Evolutionary conservation across 1,284 basidiomycete genomes (phyloP).

Genomic region (Boletellus sp.): DNA sequence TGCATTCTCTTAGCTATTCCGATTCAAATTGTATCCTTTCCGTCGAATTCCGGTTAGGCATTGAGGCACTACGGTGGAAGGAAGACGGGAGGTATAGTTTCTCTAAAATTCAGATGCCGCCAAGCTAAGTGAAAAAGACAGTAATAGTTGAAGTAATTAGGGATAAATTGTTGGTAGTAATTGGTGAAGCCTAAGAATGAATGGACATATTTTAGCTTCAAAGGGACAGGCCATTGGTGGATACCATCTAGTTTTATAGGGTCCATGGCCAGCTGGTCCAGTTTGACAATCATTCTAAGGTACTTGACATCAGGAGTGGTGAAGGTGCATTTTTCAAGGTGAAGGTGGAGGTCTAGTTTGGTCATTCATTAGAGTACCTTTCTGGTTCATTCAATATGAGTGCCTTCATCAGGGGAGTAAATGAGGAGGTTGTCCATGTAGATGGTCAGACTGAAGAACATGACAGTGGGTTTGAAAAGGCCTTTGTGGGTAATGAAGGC

Average conservation of each 20-base stretch:
- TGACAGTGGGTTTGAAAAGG: no score
- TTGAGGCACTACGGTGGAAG: neutral
- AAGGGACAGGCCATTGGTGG: no score
- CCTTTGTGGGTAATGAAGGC: no score
- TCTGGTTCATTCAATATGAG: neutral
- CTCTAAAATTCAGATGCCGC: neutral
- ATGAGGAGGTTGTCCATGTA: neutral
- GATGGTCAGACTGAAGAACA: no score
- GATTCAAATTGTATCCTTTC: constrained; percentile 1
- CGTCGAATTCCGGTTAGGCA: neutral
- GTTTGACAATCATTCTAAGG: neutral
- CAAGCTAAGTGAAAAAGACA: constrained; percentile 1
- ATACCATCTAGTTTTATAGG: no score
- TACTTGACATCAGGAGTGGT: neutral
- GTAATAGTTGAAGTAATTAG: no score
- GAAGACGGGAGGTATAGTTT: neutral
- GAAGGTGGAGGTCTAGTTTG: neutral
- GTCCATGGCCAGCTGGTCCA: no score
- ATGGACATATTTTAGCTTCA: no score
- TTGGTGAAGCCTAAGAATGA: no score
- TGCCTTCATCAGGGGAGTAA: neutral
- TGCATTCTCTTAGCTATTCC: neutral
- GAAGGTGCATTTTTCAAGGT: neutral
- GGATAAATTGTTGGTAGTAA: neutral
- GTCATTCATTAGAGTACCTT: neutral